A percentile compares a stretch with the other conserved stretches of the same genome.
Conservation (phyloP, 192 early-diverging fungal species). For the Coemansia sp. region DNA sequence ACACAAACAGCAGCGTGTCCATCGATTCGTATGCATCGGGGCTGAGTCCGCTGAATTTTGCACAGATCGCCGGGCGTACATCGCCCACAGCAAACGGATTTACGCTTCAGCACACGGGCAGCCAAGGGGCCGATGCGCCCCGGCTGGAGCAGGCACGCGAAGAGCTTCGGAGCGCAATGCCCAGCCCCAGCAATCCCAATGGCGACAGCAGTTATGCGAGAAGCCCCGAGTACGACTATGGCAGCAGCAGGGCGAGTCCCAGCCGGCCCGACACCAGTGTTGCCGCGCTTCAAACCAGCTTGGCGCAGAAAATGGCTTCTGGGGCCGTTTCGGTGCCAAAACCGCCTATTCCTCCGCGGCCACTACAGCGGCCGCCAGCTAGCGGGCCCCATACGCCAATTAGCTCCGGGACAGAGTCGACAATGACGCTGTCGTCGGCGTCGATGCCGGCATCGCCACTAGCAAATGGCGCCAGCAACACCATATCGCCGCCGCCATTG, state of each 20-base stretch:
- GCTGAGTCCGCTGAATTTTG: slow-evolving; percentile 28
- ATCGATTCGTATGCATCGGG: slow-evolving; percentile 25
- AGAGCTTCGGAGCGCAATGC: slow-evolving; percentile 18
- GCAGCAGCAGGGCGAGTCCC: slow-evolving; percentile 3
- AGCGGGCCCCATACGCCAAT: background rate
- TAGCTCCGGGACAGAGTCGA: slow-evolving; percentile 15
- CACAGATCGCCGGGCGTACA: slow-evolving; percentile 14
- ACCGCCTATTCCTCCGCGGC: background rate
- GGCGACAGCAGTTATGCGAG: background rate
- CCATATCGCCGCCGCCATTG: slow-evolving; percentile 15
- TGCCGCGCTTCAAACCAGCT: slow-evolving; percentile 23
- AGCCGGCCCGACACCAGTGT: slow-evolving; percentile 7
- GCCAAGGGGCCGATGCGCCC: background rate
- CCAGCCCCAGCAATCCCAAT: slow-evolving; percentile 9
- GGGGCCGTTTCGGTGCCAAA: slow-evolving; percentile 1
- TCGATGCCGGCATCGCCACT: slow-evolving; percentile 11
- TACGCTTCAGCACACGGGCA: slow-evolving; percentile 9
- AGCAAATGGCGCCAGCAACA: background rate
- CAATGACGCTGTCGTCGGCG: slow-evolving; percentile 13
- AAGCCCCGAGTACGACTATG: slow-evolving; percentile 11
- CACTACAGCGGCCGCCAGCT: background rate
- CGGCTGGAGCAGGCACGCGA: slow-evolving; percentile 26
- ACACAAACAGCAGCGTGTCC: slow-evolving; percentile 25
- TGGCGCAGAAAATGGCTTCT: slow-evolving; percentile 27
- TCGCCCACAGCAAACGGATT: slow-evolving; percentile 24